phyloP scores from a whole-genome alignment of 495 filamentous ascomycete genomes.

The Sabuloglossum arenarium region DNA sequence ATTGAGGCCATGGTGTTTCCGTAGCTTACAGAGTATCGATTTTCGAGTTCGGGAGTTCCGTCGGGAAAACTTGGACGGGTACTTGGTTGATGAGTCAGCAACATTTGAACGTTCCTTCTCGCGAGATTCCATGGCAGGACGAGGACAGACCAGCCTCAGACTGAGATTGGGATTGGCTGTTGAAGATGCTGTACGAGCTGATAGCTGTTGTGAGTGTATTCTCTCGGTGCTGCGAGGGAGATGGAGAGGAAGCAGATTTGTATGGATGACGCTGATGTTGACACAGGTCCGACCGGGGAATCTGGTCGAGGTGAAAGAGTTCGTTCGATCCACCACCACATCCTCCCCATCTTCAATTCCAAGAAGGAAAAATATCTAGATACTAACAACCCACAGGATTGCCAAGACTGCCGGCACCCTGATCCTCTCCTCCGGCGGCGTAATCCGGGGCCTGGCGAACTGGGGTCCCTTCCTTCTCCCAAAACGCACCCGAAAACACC shows the following conservation, averaged over 20 bases:
- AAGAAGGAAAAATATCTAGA: neutral
- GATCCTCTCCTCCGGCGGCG: constrained; percentile 67
- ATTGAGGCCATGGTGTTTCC: neutral
- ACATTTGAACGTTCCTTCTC: neutral
- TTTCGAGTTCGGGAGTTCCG: too few relatives aligned
- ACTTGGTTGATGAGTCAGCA: neutral
- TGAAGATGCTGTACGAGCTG: constrained; percentile 83
- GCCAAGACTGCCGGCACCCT: constrained; percentile 66
- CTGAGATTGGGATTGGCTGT: too few relatives aligned
- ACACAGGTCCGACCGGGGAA: constrained; percentile 84
- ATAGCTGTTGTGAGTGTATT: constrained; percentile 64
- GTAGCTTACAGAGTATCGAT: neutral
- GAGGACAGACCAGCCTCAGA: neutral
- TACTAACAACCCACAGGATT: constrained; percentile 53
- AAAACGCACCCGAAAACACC: constrained; percentile 48
- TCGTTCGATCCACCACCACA: constrained; percentile 15
- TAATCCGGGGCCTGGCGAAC: constrained; percentile 80
- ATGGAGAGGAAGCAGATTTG: too few relatives aligned
- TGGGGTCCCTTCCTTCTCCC: constrained; percentile 85
- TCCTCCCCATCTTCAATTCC: constrained; percentile 1
- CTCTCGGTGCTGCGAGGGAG: too few relatives aligned
- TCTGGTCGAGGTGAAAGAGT: constrained; percentile 88
- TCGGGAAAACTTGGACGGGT: neutral
- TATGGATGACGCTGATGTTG: too few relatives aligned
- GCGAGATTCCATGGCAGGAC: neutral